These are phyloP conservation scores for Calocybe indica DNA, from an alignment of 768 basidiomycete genomes.

Conservation along the genomic window DNA sequence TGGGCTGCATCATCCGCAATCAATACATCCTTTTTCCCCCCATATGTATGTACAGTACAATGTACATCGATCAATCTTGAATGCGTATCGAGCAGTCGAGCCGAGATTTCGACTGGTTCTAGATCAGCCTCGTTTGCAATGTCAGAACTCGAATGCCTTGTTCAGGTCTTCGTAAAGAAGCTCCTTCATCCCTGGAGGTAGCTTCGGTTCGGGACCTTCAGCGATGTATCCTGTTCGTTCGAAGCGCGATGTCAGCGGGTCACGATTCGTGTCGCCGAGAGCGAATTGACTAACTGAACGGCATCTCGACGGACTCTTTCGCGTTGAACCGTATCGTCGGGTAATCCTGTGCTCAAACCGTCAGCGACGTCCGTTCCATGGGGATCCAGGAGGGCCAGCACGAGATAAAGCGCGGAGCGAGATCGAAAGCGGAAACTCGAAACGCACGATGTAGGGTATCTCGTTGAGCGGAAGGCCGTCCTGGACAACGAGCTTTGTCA, in stretches of 20 bases:
- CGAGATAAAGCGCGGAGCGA: no score
- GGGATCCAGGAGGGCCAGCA: no score
- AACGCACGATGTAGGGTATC: slow-evolving; percentile 67
- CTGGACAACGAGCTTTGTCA: slow-evolving; percentile 76
- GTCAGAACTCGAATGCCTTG: slow-evolving; percentile 76
- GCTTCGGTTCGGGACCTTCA: slow-evolving; percentile 51
- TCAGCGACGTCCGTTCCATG: no score
- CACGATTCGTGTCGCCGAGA: no score
- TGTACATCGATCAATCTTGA: no score
- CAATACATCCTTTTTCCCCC: no score
- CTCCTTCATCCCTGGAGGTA: slow-evolving; percentile 89
- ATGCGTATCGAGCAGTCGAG: no score
- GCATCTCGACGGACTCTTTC: slow-evolving; percentile 96
- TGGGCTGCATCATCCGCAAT: no score
- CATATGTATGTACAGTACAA: no score
- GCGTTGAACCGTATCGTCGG: slow-evolving; percentile 87
- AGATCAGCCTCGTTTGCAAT: not conserved
- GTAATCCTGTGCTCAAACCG: slow-evolving; percentile 50
- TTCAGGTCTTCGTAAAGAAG: slow-evolving; percentile 83
- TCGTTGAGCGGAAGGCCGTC: slow-evolving; percentile 68
- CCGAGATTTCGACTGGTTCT: no score
- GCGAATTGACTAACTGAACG: slow-evolving; percentile 64
- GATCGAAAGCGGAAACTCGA: not conserved
- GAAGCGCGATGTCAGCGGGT: not conserved
- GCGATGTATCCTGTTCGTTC: slow-evolving; percentile 39